Percentiles rank a stretch among this genome's conserved stretches.
phyloP scores from a whole-genome alignment of 2,329 filamentous ascomycete species.

The Chrysoporthe cubensis region DNA sequence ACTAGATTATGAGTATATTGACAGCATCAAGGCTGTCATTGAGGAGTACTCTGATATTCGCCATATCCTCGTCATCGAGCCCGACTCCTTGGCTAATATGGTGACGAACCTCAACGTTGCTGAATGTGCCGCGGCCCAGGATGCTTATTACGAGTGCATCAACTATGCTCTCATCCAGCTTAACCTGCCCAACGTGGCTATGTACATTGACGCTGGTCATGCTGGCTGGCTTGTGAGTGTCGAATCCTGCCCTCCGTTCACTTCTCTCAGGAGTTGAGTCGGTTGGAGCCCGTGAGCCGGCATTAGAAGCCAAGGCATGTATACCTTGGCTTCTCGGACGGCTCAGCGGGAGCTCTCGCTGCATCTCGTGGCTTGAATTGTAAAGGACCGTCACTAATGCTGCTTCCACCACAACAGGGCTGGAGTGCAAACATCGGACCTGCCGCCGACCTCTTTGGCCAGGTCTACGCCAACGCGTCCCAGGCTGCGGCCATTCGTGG shows the following conservation, averaged over 20 bases:
- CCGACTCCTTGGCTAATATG: conserved; percentile 62
- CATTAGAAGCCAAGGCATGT: too few relatives aligned
- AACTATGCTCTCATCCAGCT: conserved; percentile 55
- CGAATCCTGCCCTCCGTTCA: not conserved
- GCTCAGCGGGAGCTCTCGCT: not conserved
- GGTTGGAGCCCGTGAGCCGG: too few relatives aligned
- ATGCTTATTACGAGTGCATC: conserved; percentile 53
- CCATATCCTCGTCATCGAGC: conserved; percentile 54
- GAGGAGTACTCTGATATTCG: conserved; percentile 49
- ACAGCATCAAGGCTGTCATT: conserved; percentile 48
- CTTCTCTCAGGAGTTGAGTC: not conserved
- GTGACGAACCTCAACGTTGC: conserved; percentile 57
- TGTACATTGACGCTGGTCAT: conserved; percentile 63
- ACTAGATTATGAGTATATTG: conserved; percentile 56
- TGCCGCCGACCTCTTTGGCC: conserved; percentile 51
- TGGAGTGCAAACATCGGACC: conserved; percentile 58
- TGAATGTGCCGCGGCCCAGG: conserved; percentile 53
- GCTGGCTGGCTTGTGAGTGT: conserved; percentile 57
- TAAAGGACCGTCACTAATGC: not conserved
- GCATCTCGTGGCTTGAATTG: not conserved
- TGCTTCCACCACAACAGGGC: conserved; percentile 35
- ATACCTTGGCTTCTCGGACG: not conserved
- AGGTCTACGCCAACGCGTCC: conserved; percentile 54
- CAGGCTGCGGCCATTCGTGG: conserved; percentile 56
- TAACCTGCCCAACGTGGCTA: conserved; percentile 59